Evolutionary conservation across 345 rosid species (phyloP).

Genomic region (Citrus hindsii): DNA sequence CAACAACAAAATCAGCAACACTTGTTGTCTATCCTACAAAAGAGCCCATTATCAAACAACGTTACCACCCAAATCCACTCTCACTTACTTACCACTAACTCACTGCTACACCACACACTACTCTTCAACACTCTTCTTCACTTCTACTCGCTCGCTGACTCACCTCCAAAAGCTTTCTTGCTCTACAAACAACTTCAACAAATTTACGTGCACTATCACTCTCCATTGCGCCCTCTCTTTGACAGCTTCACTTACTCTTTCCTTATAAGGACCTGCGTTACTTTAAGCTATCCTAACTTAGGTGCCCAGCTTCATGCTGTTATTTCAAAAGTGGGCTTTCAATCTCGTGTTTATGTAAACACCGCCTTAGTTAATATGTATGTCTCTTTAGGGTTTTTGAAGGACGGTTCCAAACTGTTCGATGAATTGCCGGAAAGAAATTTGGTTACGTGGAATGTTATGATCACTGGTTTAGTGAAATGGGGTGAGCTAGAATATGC

Average conservation of each 20-base stretch:
- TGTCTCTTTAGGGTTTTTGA: conserved; percentile 20
- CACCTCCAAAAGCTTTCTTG: conserved; percentile 40
- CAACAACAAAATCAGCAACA: background rate
- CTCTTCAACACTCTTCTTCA: conserved; percentile 57
- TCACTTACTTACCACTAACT: conserved; percentile 23
- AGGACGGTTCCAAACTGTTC: conserved; percentile 42
- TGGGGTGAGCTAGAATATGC: conserved; percentile 58
- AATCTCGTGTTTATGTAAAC: conserved; percentile 55
- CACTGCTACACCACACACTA: conserved; percentile 21
- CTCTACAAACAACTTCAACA: conserved; percentile 48
- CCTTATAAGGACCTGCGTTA: conserved; percentile 47
- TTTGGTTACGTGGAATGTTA: conserved; percentile 72
- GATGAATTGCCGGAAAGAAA: conserved; percentile 68
- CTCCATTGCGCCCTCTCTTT: conserved; percentile 26
- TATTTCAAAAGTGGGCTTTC: conserved; percentile 60
- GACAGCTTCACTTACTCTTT: conserved; percentile 66
- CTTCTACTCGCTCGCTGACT: conserved; percentile 41
- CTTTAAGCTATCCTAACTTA: conserved; percentile 21
- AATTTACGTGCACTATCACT: conserved; percentile 18
- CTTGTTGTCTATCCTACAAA: conserved; percentile 28
- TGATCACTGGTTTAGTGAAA: conserved; percentile 68
- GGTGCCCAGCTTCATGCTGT: conserved; percentile 62
- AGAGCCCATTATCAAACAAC: conserved; percentile 22
- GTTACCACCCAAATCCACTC: conserved; percentile 1
- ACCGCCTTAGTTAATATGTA: conserved; percentile 57